phyloP scores from a whole-genome alignment of 768 basidiomycete species.

The Leucocoprinus leucothites region DNA sequence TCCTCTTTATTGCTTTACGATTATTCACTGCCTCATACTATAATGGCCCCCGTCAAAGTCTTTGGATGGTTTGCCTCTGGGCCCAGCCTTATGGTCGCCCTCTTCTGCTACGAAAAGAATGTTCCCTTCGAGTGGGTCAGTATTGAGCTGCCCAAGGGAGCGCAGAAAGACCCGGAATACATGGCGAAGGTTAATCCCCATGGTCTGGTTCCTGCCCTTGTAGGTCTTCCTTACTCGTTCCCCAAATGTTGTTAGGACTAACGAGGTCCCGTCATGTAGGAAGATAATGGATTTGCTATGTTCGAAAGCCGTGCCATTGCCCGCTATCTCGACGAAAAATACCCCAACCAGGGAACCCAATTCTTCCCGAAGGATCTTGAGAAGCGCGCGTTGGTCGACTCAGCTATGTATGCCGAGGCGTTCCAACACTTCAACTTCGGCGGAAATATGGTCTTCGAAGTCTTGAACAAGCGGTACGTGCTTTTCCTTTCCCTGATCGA shows the following conservation, averaged over 20 bases:
- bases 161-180: constrained; percentile 39
- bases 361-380: constrained; percentile 41
- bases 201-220: constrained; percentile 53
- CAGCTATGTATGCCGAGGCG: constrained; percentile 42
- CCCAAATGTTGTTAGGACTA: background rate
- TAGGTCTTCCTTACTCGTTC: constrained; percentile 18
- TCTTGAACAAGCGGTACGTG: constrained; percentile 42
- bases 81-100: constrained; percentile 43
- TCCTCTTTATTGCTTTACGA: no score
- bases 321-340: constrained; percentile 49
- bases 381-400: constrained; percentile 33
- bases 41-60: constrained; percentile 35
- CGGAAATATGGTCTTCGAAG: constrained; percentile 38
- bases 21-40: background rate
- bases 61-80: constrained; percentile 34
- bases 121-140: constrained; percentile 45
- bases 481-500: background rate
- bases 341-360: constrained; percentile 40
- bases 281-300: constrained; percentile 53
- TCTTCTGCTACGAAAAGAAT: constrained; percentile 45
- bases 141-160: constrained; percentile 37
- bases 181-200: constrained; percentile 45
- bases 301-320: constrained; percentile 55
- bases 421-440: constrained; percentile 38
- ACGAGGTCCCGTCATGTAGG: constrained; percentile 21